phyloP scores from a whole-genome alignment of 2,329 filamentous ascomycete genomes.

The Beauveria sp. region DNA sequence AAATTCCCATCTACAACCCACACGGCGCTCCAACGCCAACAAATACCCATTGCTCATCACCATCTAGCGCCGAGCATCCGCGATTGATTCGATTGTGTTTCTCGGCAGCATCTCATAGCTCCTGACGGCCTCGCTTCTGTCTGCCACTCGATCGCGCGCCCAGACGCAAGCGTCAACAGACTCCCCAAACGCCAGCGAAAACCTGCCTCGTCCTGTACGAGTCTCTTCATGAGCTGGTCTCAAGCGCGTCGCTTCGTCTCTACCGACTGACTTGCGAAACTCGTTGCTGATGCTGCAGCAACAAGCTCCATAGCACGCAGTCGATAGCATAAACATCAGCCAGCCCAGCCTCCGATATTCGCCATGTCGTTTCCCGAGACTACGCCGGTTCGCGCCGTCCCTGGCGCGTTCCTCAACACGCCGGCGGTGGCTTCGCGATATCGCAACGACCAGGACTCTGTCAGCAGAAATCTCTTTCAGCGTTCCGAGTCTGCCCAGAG shows the following conservation, averaged over 20 bases:
- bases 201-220: not conserved
- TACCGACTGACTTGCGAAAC: not conserved
- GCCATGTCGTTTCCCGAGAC: conserved; percentile 48
- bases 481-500: conserved; percentile 17
- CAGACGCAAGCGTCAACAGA: not conserved
- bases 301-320: not conserved
- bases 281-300: not conserved
- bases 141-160: not conserved
- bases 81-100: not conserved
- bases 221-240: conserved; percentile 7
- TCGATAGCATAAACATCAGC: not conserved
- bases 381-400: conserved; percentile 65
- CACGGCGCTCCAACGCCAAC: conserved; percentile 5
- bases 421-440: conserved; percentile 53
- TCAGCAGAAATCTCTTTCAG: conserved; percentile 45
- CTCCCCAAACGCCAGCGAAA: not conserved
- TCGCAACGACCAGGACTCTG: conserved; percentile 35
- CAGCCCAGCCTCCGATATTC: conserved; percentile 2
- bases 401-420: conserved; percentile 70
- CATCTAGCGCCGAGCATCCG: not conserved
- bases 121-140: not conserved
- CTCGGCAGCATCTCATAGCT: not conserved
- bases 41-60: conserved; percentile 5
- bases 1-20: conserved; percentile 8
- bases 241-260: conserved; percentile 5